phyloP scores from a whole-genome alignment of 1,139 yeast genomes.

The Yamadazyma siamensis region DNA sequence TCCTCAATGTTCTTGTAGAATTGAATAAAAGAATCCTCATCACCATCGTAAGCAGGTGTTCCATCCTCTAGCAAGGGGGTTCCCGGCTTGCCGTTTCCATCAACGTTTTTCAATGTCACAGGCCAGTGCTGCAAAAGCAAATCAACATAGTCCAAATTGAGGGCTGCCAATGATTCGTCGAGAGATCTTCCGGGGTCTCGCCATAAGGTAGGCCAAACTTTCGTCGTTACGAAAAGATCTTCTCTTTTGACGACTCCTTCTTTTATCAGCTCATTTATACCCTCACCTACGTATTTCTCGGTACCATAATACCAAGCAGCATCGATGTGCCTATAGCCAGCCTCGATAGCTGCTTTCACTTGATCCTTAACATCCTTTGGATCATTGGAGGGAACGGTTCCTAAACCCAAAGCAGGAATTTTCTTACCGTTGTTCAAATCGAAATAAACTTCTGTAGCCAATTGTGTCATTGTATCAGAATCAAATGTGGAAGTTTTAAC shows the following conservation, averaged over 20 bases:
- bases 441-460: constrained; percentile 19
- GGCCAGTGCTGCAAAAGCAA: constrained; percentile 64
- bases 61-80: constrained; percentile 37
- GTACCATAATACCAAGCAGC: constrained; percentile 47
- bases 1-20: constrained; percentile 46
- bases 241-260: constrained; percentile 50
- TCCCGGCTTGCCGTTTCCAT: constrained; percentile 29
- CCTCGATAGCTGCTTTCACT: constrained; percentile 35
- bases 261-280: constrained; percentile 42
- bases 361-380: constrained; percentile 29
- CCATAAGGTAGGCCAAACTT: constrained; percentile 49
- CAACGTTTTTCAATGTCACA: constrained; percentile 20
- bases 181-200: constrained; percentile 33
- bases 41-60: constrained; percentile 33
- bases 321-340: constrained; percentile 40
- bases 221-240: constrained; percentile 56
- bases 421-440: constrained; percentile 21
- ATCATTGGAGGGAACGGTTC: constrained; percentile 31
- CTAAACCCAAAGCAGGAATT: constrained; percentile 38
- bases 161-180: constrained; percentile 26
- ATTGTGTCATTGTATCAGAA: constrained; percentile 7
- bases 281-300: constrained; percentile 48
- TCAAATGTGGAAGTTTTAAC: no score
- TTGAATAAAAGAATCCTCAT: constrained; percentile 34
- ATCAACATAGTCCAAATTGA: constrained; percentile 56